Evolutionary conservation across 305 asterid species (phyloP).

Genomic region (Fraxinus albicans): DNA sequence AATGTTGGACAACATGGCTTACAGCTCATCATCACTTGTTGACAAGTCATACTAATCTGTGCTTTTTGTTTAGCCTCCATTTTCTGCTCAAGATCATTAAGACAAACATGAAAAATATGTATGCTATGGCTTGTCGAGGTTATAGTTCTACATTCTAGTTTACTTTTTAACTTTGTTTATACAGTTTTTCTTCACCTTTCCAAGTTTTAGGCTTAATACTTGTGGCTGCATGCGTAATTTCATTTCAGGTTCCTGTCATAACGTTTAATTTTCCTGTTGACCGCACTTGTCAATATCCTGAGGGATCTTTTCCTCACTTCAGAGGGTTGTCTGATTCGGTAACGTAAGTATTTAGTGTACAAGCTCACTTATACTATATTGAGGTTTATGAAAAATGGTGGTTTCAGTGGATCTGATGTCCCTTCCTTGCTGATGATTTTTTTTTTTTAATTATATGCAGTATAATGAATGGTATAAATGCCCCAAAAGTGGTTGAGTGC

Average conservation of each 20-base stretch:
- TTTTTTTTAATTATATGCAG: slow-evolving; percentile 43
- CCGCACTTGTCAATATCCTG: slow-evolving; percentile 76
- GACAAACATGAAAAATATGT: background rate
- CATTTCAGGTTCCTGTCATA: slow-evolving; percentile 90
- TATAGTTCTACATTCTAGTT: background rate
- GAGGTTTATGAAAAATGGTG: background rate
- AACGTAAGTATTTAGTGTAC: slow-evolving; percentile 55
- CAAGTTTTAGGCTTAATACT: slow-evolving; percentile 9
- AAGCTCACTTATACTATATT: slow-evolving; percentile 11
- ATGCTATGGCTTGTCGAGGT: background rate
- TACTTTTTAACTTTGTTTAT: background rate
- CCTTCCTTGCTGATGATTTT: slow-evolving; percentile 26
- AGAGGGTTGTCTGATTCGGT: slow-evolving; percentile 88
- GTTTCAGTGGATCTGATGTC: background rate
- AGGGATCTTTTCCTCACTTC: slow-evolving; percentile 91
- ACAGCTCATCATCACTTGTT: background rate
- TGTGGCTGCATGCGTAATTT: slow-evolving; percentile 27
- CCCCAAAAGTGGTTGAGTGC: slow-evolving; percentile 98
- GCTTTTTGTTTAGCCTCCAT: background rate
- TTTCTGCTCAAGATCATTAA: background rate
- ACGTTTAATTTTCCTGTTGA: slow-evolving; percentile 87
- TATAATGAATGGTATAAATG: slow-evolving; percentile 96
- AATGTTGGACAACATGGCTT: background rate
- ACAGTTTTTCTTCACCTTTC: background rate
- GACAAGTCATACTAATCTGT: background rate